Evolutionary conservation across 495 filamentous ascomycete species (phyloP), one percentile per base, ranked within the genome.

Genomic region (Tuber indicum): DNA sequence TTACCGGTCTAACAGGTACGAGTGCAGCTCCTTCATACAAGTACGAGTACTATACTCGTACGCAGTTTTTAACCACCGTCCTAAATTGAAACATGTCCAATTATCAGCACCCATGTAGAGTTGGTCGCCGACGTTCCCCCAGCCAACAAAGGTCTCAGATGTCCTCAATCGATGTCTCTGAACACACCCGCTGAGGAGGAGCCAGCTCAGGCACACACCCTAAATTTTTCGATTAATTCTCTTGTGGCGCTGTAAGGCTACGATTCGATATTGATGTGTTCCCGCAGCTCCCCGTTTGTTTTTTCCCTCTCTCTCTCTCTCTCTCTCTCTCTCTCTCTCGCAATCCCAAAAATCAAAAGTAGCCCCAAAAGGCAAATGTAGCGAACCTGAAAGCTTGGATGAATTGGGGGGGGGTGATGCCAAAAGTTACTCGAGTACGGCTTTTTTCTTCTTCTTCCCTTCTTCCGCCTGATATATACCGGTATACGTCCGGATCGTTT

Each of bases 101-200:
- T 66, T 32, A 66, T 32, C 10, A 9, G 26, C n/a, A 66, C 58
- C 58, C 58, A 66, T 66, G 58, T 66, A 66, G 58, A 32, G 26
- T 66, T 32, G 26, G 58, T 80, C 78, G 78, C 78, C 78, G 78
- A 80, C 78, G 70, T 79, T 73, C 70, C 49, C 23, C 78, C 73
- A 79, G 73, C 78, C 78, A 80, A 80, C 78, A 76, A 66, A 74
- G 42, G 78, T 80, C 78, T 80, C 74, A 79, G 78, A 79, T 80
- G 71, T 73, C 74, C 73, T 77, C 58, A 66, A 32, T 32, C 58
- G 58, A 66, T 66, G 58, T 32, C 26, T 66, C 58, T 66, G 12
- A 66, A 32, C 58, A 66, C 10, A 66, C 10, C 58, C 58, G 58
- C 58, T 66, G 58, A 66, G 58, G 52, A 62, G 52, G 23, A 58